phyloP scores from a whole-genome alignment of 2,329 filamentous ascomycete genomes.

The Myriosclerotinia duriaeana region DNA sequence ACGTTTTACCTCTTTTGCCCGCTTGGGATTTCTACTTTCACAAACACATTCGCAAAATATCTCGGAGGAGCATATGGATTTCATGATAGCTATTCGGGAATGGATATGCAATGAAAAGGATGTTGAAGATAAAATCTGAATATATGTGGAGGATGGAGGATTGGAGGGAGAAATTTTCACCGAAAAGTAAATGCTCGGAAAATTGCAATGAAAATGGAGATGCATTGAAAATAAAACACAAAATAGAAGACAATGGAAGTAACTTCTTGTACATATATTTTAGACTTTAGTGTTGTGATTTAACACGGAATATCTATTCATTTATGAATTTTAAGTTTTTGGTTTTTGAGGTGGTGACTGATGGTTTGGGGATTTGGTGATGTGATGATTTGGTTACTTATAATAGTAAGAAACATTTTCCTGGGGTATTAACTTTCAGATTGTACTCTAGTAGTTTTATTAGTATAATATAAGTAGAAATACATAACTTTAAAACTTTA shows the following conservation, averaged over 20 bases:
- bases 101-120: background rate
- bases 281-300: constrained; percentile 1
- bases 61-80: constrained; percentile 5
- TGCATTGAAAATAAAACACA: background rate
- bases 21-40: background rate
- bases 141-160: background rate
- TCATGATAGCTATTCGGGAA: background rate
- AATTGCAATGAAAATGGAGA: constrained; percentile 10
- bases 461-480: too few relatives aligned
- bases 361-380: too few relatives aligned
- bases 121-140: background rate
- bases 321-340: background rate
- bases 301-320: background rate
- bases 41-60: background rate
- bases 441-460: too few relatives aligned
- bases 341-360: background rate
- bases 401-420: too few relatives aligned
- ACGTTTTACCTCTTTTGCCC: background rate
- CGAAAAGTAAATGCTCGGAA: background rate
- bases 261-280: constrained; percentile 21
- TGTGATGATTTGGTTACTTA: too few relatives aligned
- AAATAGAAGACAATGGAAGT: background rate
- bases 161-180: background rate
- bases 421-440: too few relatives aligned
- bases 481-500: too few relatives aligned